A percentile compares a stretch with the other conserved stretches of the same genome.
Evolutionary conservation across 2,329 filamentous ascomycete species (phyloP).

Genomic region (Neofusicoccum cordaticola): DNA sequence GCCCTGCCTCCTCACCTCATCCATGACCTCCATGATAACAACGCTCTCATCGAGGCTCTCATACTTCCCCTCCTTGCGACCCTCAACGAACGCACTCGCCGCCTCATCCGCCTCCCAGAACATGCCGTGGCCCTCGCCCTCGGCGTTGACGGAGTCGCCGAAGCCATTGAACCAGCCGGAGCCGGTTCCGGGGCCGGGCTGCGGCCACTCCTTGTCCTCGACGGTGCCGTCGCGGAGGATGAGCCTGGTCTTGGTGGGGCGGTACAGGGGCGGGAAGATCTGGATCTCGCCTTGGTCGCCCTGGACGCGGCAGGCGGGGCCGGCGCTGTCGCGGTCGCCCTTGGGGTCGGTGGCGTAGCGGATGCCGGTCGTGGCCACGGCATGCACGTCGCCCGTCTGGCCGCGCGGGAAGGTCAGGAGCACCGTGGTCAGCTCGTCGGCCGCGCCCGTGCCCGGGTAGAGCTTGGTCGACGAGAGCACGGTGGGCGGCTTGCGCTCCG

Average conservation of each 20-base stretch:
- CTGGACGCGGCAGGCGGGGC: constrained; percentile 74
- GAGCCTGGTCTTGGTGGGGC: constrained; percentile 64
- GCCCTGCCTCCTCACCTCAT: constrained; percentile 63
- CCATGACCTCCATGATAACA: constrained; percentile 79
- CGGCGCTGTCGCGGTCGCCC: constrained; percentile 52
- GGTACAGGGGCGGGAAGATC: constrained; percentile 68
- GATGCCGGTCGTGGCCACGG: constrained; percentile 58
- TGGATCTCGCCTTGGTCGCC: constrained; percentile 80
- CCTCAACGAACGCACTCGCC: constrained; percentile 71
- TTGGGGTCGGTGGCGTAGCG: constrained; percentile 56
- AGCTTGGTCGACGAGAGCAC: constrained; percentile 67
- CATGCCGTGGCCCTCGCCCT: constrained; percentile 73
- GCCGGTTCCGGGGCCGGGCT: constrained; percentile 47
- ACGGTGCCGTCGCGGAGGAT: constrained; percentile 52
- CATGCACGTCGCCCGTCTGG: constrained; percentile 59
- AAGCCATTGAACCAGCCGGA: constrained; percentile 50
- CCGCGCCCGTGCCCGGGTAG: constrained; percentile 69
- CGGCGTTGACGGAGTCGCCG: constrained; percentile 42
- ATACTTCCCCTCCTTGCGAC: constrained; percentile 67
- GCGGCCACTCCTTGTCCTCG: constrained; percentile 46
- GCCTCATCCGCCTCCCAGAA: constrained; percentile 85
- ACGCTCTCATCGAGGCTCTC: constrained; percentile 71
- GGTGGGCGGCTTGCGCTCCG: constrained; percentile 61
- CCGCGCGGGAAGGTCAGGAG: constrained; percentile 70
- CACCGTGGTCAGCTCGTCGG: constrained; percentile 75